Percentiles rank a stretch among this genome's conserved stretches.
These are phyloP conservation scores for Xanthoconium separans DNA, from an alignment of 1,284 basidiomycete species.

Conservation along the genomic window DNA sequence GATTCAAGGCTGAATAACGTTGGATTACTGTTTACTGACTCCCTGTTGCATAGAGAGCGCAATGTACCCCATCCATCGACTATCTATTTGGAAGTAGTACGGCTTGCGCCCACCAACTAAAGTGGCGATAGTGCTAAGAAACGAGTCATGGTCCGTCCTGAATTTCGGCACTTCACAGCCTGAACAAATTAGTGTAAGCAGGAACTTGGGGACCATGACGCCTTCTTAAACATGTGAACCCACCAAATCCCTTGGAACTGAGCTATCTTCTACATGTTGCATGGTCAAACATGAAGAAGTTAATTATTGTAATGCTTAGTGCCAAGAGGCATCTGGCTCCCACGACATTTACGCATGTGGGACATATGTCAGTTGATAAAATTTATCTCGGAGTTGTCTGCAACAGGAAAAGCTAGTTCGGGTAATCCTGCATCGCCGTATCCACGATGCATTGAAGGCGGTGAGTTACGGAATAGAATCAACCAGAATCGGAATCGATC, in stretches of 20 bases:
- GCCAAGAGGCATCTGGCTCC: not conserved
- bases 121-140: not conserved
- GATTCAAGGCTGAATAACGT: not conserved
- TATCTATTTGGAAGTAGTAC: not conserved
- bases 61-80: not conserved
- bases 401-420: not conserved
- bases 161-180: not conserved
- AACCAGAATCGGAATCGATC: not conserved
- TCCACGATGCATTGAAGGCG: not conserved
- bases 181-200: too few relatives aligned
- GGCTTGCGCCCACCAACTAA: not conserved
- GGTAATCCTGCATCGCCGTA: not conserved
- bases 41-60: not conserved
- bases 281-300: not conserved
- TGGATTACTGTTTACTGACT: not conserved
- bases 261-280: not conserved
- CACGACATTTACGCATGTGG: not conserved
- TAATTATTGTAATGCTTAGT: too few relatives aligned
- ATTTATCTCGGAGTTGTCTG: too few relatives aligned
- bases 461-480: not conserved
- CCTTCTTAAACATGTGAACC: too few relatives aligned
- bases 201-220: too few relatives aligned
- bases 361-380: not conserved
- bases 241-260: not conserved
- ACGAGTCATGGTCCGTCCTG: too few relatives aligned